Evolutionary conservation across 192 early-diverging fungal species (phyloP).

Genomic region (Umbelopsis ramanniana): DNA sequence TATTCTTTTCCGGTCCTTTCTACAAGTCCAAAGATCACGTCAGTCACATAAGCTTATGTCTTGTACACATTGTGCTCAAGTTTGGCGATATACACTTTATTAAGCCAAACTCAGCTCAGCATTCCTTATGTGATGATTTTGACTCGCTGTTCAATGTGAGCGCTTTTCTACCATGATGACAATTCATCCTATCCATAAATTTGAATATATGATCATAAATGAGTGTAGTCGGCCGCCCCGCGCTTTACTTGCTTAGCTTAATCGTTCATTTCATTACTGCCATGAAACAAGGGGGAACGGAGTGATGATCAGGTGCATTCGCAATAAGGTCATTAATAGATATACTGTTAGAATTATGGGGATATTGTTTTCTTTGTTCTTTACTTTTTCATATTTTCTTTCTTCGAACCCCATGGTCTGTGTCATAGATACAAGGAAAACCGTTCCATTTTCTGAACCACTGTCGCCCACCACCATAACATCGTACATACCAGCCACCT

Average conservation of each 20-base stretch:
- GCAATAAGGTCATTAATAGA: slow-evolving; percentile 19
- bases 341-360: neutral
- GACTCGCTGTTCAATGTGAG: too few relatives aligned
- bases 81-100: too few relatives aligned
- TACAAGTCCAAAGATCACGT: too few relatives aligned
- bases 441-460: neutral
- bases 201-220: too few relatives aligned
- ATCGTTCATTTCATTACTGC: slow-evolving; percentile 11
- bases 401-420: neutral
- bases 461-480: neutral
- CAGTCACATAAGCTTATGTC: too few relatives aligned
- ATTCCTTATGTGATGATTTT: too few relatives aligned
- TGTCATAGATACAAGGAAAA: neutral
- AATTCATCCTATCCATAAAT: too few relatives aligned
- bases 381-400: neutral
- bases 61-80: too few relatives aligned
- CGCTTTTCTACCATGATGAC: too few relatives aligned
- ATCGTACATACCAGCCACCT: neutral
- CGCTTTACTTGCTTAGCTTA: neutral
- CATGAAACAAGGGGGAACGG: slow-evolving; percentile 2
- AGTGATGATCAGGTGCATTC: slow-evolving; percentile 19
- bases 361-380: neutral
- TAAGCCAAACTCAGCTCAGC: too few relatives aligned
- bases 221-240: too few relatives aligned
- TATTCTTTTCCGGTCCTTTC: too few relatives aligned